Conservation (phyloP, 202 grass and related monocot genomes). For the Musa balbisiana region DNA sequence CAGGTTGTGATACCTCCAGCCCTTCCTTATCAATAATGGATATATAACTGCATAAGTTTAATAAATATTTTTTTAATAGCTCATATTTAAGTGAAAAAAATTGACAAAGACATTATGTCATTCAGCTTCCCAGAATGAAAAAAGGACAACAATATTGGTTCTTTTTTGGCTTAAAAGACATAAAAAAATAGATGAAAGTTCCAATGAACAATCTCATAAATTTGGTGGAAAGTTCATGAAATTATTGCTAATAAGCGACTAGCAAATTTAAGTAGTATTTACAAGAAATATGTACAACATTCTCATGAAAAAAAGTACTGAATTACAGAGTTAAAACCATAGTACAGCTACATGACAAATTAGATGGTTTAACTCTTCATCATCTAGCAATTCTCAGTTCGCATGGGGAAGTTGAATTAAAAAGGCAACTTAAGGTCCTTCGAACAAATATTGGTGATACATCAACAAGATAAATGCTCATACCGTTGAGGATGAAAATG, state of each 20-base stretch:
- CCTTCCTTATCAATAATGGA: conserved; percentile 39
- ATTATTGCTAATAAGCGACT: background rate
- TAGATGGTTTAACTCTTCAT: background rate
- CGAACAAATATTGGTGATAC: background rate
- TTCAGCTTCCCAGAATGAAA: background rate
- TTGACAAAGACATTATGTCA: background rate
- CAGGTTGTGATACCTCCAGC: conserved; percentile 89
- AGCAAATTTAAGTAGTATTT: background rate
- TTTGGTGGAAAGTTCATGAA: background rate
- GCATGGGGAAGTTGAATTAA: background rate
- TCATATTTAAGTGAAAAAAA: background rate
- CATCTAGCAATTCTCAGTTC: background rate
- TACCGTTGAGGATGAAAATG: conserved; percentile 51
- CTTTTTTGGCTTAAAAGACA: background rate
- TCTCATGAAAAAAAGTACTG: background rate
- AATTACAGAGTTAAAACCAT: too few species aligned
- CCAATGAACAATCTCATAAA: background rate
- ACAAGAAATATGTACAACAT: background rate
- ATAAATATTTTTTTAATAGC: conserved; percentile 3
- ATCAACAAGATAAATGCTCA: background rate
- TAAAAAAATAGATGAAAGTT: background rate
- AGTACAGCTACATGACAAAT: too few species aligned
- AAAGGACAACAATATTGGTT: background rate
- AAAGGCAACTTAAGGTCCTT: background rate
- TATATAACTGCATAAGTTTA: conserved; percentile 41